Conservation (phyloP, 805 yeast genomes). For the Wickerhamomyces pijperi region DNA sequence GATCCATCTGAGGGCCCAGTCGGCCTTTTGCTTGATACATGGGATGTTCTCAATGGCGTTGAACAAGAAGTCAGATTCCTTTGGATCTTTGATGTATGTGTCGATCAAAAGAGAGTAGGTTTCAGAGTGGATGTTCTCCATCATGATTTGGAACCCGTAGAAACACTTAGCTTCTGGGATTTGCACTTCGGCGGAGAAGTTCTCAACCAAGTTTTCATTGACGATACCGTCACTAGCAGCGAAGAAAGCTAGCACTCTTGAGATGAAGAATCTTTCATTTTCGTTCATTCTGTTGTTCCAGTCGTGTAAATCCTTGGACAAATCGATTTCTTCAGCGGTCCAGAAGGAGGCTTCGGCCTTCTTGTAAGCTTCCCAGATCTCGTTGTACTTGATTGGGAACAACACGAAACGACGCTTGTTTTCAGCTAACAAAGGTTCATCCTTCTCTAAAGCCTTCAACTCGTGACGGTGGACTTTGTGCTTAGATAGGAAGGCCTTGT, state of each 20-base stretch:
- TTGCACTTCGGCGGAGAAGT: constrained; percentile 95
- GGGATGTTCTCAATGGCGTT: constrained; percentile 96
- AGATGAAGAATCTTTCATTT: constrained; percentile 85
- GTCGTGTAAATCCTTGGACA: constrained; percentile 82
- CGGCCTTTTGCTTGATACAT: constrained; percentile 93
- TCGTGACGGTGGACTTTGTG: constrained; percentile 65
- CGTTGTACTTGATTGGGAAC: constrained; percentile 94
- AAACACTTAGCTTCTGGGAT: constrained; percentile 96
- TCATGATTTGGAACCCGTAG: constrained; percentile 99
- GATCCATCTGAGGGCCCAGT: constrained; percentile 99
- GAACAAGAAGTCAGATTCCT: constrained; percentile 81
- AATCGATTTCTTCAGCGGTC: constrained; percentile 98
- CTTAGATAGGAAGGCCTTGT: constrained; percentile 42
- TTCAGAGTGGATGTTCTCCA: constrained; percentile 98
- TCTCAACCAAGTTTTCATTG: constrained; percentile 94
- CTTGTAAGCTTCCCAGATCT: constrained; percentile 97
- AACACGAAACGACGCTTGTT: constrained; percentile 84
- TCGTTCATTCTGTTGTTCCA: constrained; percentile 87
- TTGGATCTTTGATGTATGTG: constrained; percentile 91
- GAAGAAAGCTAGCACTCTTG: constrained; percentile 91
- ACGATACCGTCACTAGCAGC: constrained; percentile 99
- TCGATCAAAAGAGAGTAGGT: constrained; percentile 92
- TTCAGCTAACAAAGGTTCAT: constrained; percentile 81
- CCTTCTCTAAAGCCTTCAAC: constrained; percentile 66
- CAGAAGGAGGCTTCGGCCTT: constrained; percentile 99